Evolutionary conservation across 2,329 filamentous ascomycete genomes (phyloP).

Genomic region (Periconia sp.): DNA sequence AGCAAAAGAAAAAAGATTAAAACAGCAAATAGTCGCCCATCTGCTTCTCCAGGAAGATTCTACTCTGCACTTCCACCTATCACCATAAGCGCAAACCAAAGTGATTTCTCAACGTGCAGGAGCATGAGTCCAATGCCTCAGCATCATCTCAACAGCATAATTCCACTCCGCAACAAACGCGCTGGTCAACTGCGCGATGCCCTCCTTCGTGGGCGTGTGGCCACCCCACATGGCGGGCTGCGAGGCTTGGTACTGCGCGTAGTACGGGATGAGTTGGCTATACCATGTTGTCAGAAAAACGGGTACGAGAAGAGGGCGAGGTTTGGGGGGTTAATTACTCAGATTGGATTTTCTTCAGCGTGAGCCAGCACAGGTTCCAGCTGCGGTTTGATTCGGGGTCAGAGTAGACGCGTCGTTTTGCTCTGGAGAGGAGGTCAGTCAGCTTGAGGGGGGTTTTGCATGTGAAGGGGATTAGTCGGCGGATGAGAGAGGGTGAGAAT

Average conservation of each 20-base stretch:
- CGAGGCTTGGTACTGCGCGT: slow-evolving; percentile 62
- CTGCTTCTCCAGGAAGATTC: too few species aligned
- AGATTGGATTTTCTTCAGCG: slow-evolving; percentile 65
- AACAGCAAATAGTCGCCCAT: not conserved
- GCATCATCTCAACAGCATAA: slow-evolving; percentile 64
- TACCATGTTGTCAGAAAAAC: not conserved
- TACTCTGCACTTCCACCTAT: too few species aligned
- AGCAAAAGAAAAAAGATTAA: too few species aligned
- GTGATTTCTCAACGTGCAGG: slow-evolving; percentile 46
- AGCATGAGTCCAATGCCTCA: slow-evolving; percentile 66
- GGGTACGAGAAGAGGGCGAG: not conserved
- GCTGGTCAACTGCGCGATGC: slow-evolving; percentile 60
- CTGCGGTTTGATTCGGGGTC: slow-evolving; percentile 69
- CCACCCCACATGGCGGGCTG: slow-evolving; percentile 69
- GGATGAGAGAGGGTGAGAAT: too few species aligned
- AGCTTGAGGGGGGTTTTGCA: not conserved
- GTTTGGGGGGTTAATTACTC: slow-evolving; percentile 53
- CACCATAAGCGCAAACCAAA: too few species aligned
- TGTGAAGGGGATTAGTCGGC: not conserved
- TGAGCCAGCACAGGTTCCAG: slow-evolving; percentile 77
- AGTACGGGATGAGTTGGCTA: slow-evolving; percentile 62
- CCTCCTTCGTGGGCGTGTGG: slow-evolving; percentile 53
- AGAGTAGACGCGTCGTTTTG: slow-evolving; percentile 62
- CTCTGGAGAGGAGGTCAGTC: slow-evolving; percentile 27
- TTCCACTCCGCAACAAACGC: slow-evolving; percentile 71